A percentile compares a stretch with the other conserved stretches of the same genome.
These are phyloP conservation scores for Myxozyma geophila DNA, from an alignment of 805 yeast species.

Conservation along the genomic window DNA sequence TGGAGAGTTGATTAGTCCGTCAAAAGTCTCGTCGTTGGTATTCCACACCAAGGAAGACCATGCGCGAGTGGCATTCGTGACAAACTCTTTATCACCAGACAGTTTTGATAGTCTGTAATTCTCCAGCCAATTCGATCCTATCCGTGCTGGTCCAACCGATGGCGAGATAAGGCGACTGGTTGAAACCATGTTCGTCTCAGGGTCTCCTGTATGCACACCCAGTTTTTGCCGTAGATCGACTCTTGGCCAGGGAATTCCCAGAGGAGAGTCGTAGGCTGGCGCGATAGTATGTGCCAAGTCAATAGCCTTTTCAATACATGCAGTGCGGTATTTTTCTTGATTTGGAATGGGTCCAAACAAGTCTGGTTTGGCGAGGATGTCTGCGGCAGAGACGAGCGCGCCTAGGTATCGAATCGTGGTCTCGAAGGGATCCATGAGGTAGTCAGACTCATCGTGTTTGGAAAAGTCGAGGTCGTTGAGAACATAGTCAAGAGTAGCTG, in stretches of 20 bases:
- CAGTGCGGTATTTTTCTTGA: slow-evolving; percentile 16
- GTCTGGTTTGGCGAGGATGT: slow-evolving; percentile 45
- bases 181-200: neutral
- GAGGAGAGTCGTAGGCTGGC: slow-evolving; percentile 56
- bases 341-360: slow-evolving; percentile 29
- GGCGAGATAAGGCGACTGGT: slow-evolving; percentile 14
- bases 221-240: slow-evolving; percentile 17
- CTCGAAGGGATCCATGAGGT: slow-evolving; percentile 48
- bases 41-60: slow-evolving; percentile 30
- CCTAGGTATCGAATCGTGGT: slow-evolving; percentile 52
- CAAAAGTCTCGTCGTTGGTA: slow-evolving; percentile 26
- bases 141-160: slow-evolving; percentile 21
- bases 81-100: slow-evolving; percentile 50
- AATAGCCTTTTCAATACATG: slow-evolving; percentile 44
- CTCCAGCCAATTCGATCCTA: slow-evolving; percentile 45
- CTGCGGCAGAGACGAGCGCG: slow-evolving; percentile 53
- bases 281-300: slow-evolving; percentile 50
- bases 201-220: slow-evolving; percentile 22
- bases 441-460: slow-evolving; percentile 45
- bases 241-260: slow-evolving; percentile 49
- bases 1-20: slow-evolving; percentile 33
- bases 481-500: slow-evolving; percentile 44
- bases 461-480: slow-evolving; percentile 45
- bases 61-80: slow-evolving; percentile 29
- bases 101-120: slow-evolving; percentile 51